Conservation (phyloP, 1,139 yeast species). For the Pichia terricola region DNA sequence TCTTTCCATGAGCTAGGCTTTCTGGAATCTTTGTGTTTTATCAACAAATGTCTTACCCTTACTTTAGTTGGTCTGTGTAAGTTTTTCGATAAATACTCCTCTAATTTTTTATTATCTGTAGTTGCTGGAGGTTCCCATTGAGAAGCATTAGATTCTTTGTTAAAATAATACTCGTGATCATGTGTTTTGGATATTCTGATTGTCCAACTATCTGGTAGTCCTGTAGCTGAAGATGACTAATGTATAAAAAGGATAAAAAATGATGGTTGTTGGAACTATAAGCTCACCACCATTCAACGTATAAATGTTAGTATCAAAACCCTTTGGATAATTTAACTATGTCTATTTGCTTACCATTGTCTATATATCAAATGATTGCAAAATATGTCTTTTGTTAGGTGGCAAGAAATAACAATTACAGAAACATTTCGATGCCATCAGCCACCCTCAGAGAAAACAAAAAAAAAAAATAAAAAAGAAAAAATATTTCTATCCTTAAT, state of each 20-base stretch:
- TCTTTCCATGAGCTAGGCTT: conserved; percentile 87
- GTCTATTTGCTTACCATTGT: background rate
- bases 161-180: conserved; percentile 73
- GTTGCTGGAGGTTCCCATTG: conserved; percentile 92
- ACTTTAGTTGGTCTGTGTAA: conserved; percentile 49
- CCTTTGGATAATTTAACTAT: background rate
- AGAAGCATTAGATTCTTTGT: conserved; percentile 62
- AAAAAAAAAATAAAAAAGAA: no score
- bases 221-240: conserved; percentile 31
- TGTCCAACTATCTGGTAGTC: conserved; percentile 83
- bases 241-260: background rate
- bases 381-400: no score
- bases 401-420: no score
- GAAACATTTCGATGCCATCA: no score
- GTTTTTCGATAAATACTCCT: conserved; percentile 39
- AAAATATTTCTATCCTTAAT: no score
- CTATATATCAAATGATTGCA: background rate
- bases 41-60: conserved; percentile 62
- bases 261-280: background rate
- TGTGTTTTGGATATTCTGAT: conserved; percentile 72
- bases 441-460: no score
- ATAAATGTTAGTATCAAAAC: background rate
- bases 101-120: conserved; percentile 54
- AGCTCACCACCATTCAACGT: background rate
- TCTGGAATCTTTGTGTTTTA: conserved; percentile 76